Conservation (phyloP, 768 basidiomycete genomes). For the Russula compacta region DNA sequence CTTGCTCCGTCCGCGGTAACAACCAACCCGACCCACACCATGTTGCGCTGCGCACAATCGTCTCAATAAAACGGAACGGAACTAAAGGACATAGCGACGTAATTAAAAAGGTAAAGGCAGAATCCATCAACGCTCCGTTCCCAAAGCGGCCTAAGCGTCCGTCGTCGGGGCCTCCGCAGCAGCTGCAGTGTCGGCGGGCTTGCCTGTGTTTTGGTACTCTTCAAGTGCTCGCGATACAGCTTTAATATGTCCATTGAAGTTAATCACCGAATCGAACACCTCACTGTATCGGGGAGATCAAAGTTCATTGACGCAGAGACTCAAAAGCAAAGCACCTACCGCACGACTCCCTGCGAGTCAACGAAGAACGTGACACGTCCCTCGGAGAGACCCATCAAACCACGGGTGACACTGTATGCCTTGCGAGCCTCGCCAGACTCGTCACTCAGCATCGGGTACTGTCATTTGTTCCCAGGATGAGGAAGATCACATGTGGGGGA, state of each 20-base stretch:
- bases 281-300: slow-evolving; percentile 34
- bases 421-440: slow-evolving; percentile 49
- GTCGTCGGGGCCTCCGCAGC: background rate
- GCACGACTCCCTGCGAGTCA: slow-evolving; percentile 58
- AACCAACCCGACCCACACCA: too few species aligned
- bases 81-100: background rate
- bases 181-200: background rate
- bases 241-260: slow-evolving; percentile 48
- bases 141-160: background rate
- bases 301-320: background rate
- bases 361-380: slow-evolving; percentile 71
- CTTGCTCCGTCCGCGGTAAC: too few species aligned
- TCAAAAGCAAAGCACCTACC: slow-evolving; percentile 30
- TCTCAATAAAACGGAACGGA: background rate
- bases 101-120: background rate
- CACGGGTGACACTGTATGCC: slow-evolving; percentile 57
- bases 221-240: slow-evolving; percentile 57
- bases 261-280: slow-evolving; percentile 45
- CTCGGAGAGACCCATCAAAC: slow-evolving; percentile 54
- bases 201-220: slow-evolving; percentile 32
- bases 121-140: background rate
- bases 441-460: slow-evolving; percentile 81
- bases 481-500: background rate
- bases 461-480: background rate
- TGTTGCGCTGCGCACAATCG: background rate